These are phyloP conservation scores for Collybia sp. DNA, from an alignment of 768 basidiomycete species.

Conservation along the genomic window DNA sequence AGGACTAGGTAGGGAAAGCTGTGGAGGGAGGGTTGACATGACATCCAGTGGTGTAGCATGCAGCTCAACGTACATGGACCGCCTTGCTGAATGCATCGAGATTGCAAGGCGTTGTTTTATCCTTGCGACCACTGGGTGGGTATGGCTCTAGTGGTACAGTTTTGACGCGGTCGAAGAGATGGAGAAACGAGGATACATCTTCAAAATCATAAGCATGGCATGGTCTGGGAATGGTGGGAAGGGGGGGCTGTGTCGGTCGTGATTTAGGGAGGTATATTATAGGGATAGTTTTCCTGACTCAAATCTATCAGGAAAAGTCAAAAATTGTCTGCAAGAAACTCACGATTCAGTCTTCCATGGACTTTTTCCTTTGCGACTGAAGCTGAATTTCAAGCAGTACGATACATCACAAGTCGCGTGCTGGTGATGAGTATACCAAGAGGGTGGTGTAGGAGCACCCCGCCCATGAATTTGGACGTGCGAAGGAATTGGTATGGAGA, in stretches of 20 bases:
- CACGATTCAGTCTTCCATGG: conserved; percentile 36
- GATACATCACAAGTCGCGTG: conserved; percentile 26
- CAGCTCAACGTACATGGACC: conserved; percentile 19
- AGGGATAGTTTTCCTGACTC: conserved; percentile 23
- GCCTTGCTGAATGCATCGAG: conserved; percentile 12
- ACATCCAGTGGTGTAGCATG: neutral
- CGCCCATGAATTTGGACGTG: conserved; percentile 20
- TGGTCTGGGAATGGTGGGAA: conserved; percentile 24
- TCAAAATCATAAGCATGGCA: conserved; percentile 9
- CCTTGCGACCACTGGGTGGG: conserved; percentile 9
- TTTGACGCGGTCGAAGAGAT: conserved; percentile 22
- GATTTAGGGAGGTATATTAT: conserved; percentile 41
- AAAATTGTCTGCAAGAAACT: conserved; percentile 2
- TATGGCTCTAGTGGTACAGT: conserved; percentile 19
- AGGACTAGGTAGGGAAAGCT: conserved; percentile 35
- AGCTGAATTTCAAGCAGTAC: conserved; percentile 32
- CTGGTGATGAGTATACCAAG: conserved; percentile 22
- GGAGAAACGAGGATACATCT: conserved; percentile 11
- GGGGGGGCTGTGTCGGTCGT: conserved; percentile 26
- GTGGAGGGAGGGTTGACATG: neutral
- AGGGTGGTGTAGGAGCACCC: conserved; percentile 30
- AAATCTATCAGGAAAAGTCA: neutral
- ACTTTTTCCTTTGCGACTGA: conserved; percentile 29
- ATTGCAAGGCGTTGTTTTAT: conserved; percentile 5
- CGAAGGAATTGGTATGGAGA: conserved; percentile 35